These are phyloP conservation scores for Pythium phragmiticola DNA, from an alignment of 352 stramenopile species.

Conservation along the genomic window DNA sequence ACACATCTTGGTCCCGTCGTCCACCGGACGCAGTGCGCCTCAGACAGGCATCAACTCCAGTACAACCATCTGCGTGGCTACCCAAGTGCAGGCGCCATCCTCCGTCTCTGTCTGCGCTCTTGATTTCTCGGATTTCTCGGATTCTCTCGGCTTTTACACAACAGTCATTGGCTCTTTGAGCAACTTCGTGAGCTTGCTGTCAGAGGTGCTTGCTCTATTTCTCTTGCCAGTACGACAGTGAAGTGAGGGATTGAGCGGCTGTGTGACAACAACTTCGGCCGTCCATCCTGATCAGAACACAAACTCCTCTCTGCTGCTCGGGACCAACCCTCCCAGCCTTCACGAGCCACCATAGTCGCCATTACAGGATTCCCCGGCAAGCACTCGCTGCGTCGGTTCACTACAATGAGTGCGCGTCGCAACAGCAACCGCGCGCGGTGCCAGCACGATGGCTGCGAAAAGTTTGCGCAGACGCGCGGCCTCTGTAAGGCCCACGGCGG, in stretches of 20 bases:
- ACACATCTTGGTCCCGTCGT: constrained; percentile 6
- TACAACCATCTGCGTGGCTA: constrained; percentile 22
- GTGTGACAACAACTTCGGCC: background rate
- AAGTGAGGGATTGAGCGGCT: background rate
- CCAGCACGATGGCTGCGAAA: constrained; percentile 70
- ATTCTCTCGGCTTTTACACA: constrained; percentile 8
- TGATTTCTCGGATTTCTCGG: constrained; percentile 12
- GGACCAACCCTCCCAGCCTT: background rate
- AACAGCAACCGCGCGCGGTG: constrained; percentile 76
- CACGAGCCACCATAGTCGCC: constrained; percentile 28
- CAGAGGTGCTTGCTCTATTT: background rate
- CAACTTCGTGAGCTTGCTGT: too few relatives aligned
- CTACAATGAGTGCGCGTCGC: constrained; percentile 34
- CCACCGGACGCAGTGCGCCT: background rate
- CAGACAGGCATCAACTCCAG: background rate
- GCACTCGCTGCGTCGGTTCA: constrained; percentile 3
- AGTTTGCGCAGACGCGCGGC: constrained; percentile 81
- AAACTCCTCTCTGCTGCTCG: too few relatives aligned
- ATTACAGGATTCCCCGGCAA: constrained; percentile 34
- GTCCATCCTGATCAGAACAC: constrained; percentile 28
- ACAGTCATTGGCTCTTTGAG: constrained; percentile 3
- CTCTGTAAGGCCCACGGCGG: constrained; percentile 86
- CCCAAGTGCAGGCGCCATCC: background rate
- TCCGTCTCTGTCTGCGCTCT: constrained; percentile 20
- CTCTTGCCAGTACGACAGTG: background rate